Base-by-base conservation (phyloP, 306 rosid species). In the Ormosia emarginata region DNA sequence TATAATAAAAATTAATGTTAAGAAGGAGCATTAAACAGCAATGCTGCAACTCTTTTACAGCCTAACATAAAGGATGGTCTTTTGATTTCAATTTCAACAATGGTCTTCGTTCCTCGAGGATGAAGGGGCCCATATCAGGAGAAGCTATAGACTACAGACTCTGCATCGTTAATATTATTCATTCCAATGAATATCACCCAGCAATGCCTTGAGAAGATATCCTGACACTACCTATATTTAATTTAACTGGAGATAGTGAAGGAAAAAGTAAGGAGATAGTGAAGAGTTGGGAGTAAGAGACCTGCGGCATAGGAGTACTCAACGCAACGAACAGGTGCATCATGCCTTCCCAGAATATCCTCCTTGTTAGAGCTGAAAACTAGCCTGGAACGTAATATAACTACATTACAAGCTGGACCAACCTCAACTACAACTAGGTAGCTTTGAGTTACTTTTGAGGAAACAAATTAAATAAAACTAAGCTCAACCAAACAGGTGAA, bases 241-340 rank as follows among this genome's bases (percentile, higher is more conserved):
- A 24, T 1, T 24, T 24, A 24, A 24, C 24, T 24, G 24, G 24
- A 24, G 24, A n/a, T n/a, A 24, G 24, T 24, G 0, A 41, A 7
- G 5, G 5, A 7, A 52, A 34, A 43, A 33, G 4, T 8, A 14
- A 50, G 24, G 24, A 24, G 34, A 52, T 7, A 33, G 4, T 43
- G 43, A 18, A 0, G 57, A 9, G 44, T 13, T 24, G 24, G 2
- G 37, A 71, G 33, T 10, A 74, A 71, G 52, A 61, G 36, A 92
- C 99, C 97, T 87, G 97, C 92, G 1, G 96, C 94, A 64, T 90
- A 95, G 8, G 98, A 93, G 89, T 93, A 95, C 90, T 95, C 97
- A 12, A 95, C 88, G 75, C 96, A 95, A 39, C 99, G 96, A 68
- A 95, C 98, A 17, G 98, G 96, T 4, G 93, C 94, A 56, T 93